phyloP scores from a whole-genome alignment of 805 yeast species.

The Torulaspora gathmanii region DNA sequence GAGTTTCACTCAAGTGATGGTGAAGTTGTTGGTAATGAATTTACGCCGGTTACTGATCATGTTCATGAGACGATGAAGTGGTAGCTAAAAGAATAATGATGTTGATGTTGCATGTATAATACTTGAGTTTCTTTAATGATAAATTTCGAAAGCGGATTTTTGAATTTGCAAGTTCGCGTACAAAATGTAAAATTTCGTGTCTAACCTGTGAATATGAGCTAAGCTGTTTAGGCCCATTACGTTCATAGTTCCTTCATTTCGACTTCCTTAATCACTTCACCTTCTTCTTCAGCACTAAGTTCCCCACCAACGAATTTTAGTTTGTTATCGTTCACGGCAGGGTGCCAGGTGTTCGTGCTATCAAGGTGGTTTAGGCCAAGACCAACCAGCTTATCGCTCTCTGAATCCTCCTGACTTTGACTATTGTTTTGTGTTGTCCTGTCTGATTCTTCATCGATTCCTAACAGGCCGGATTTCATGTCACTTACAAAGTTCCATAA shows the following conservation, averaged over 20 bases:
- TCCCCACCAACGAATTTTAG: conserved; percentile 12
- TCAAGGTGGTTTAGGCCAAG: conserved; percentile 5
- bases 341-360: conserved; percentile 2
- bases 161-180: background rate
- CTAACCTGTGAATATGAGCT: too few relatives aligned
- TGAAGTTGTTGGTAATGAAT: conserved; percentile 28
- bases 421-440: background rate
- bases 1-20: conserved; percentile 29
- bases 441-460: conserved; percentile 33
- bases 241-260: conserved; percentile 7
- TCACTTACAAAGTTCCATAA: conserved; percentile 51
- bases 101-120: conserved; percentile 3
- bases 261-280: conserved; percentile 1
- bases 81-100: conserved; percentile 4
- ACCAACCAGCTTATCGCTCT: background rate
- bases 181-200: background rate
- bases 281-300: conserved; percentile 1
- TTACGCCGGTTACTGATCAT: conserved; percentile 22
- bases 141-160: background rate
- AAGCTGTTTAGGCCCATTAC: background rate
- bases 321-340: conserved; percentile 6
- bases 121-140: background rate
- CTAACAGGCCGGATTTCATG: conserved; percentile 41
- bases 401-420: background rate
- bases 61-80: background rate